Base-by-base conservation (phyloP, 345 rosid genomes). In the Cardamine resedifolia region DNA sequence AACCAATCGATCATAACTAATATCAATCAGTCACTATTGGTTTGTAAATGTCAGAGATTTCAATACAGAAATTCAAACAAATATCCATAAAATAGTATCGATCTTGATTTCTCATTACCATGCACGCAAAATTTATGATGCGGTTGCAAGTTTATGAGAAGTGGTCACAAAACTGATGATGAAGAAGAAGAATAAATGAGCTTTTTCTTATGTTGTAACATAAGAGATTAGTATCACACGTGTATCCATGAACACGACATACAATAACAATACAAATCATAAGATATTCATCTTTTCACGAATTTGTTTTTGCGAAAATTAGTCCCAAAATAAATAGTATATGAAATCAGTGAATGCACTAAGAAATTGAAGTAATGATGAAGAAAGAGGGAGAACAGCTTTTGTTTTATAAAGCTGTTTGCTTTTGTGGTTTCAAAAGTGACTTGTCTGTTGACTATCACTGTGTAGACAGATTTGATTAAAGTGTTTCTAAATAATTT, bases 371-470 rank as follows among this genome's bases (percentile, higher is more conserved):
- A 30, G 80, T 28, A 41, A 77, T 71, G 76, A 77, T 77, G 72
- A 77, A 71, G 68, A 57, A 18, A 49, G 57, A 71, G 44, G 36
- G 75, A 48, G 58, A 49, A 68, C 80, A 79, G 88, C 85, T 84
- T 89, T 87, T 72, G 80, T 84, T 79, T 85, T 88, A 48, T 75
- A 72, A 85, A 86, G 94, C 76, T 66, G 48, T 69, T 30, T 75
- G 79, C 92, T 85, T 79, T 86, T 77, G 70, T 76, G 66, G 67
- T 71, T 77, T 80, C 72, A 68, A 72, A 63, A 80, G 79, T 77
- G 55, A 34, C 50, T 61, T 62, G 83, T 80, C 74, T 72, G 78
- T 77, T 87, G 88, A 81, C 81, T 57, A 69, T 62, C 20, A 75
- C 79, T 66, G 82, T 83, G 78, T 81, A 81, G 64, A 79, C 81